Conservation (phyloP, 208 protist genomes). For the Sergeia podlipaevii region DNA sequence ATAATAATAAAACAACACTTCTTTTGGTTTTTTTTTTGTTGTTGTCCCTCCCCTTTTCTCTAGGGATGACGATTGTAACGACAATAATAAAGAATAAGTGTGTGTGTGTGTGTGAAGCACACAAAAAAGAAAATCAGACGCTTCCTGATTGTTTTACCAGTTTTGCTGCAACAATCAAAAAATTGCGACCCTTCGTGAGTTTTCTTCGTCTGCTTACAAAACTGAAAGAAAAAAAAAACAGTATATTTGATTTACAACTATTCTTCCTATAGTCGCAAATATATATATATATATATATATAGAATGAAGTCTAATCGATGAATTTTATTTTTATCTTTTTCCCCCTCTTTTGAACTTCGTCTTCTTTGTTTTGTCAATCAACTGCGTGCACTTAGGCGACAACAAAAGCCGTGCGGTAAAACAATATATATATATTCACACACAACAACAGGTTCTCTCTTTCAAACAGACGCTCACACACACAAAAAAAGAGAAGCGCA, state of each 20-base stretch:
- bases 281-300: slow-evolving; percentile 23
- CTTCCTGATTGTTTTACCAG: background rate
- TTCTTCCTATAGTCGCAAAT: background rate
- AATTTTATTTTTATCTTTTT: slow-evolving; percentile 1
- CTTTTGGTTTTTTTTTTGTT: slow-evolving; percentile 5
- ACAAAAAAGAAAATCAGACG: no score
- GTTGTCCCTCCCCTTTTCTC: background rate
- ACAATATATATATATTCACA: no score
- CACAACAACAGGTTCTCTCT: no score
- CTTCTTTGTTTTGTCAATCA: background rate
- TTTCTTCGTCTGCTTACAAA: slow-evolving; percentile 1
- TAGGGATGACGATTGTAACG: background rate
- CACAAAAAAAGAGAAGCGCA: no score
- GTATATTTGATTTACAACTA: background rate
- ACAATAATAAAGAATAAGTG: no score
- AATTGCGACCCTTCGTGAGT: background rate
- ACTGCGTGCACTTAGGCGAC: no score
- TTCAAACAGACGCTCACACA: no score
- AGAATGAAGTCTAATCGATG: background rate
- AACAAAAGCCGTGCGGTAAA: no score
- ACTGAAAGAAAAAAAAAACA: slow-evolving; percentile 21
- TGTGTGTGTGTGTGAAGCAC: no score
- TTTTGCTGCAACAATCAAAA: background rate
- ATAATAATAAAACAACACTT: background rate
- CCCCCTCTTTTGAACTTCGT: background rate